Percentiles rank a stretch among this genome's conserved stretches.
phyloP scores from a whole-genome alignment of 2,329 filamentous ascomycete species.

The Cercospora nicotianae region DNA sequence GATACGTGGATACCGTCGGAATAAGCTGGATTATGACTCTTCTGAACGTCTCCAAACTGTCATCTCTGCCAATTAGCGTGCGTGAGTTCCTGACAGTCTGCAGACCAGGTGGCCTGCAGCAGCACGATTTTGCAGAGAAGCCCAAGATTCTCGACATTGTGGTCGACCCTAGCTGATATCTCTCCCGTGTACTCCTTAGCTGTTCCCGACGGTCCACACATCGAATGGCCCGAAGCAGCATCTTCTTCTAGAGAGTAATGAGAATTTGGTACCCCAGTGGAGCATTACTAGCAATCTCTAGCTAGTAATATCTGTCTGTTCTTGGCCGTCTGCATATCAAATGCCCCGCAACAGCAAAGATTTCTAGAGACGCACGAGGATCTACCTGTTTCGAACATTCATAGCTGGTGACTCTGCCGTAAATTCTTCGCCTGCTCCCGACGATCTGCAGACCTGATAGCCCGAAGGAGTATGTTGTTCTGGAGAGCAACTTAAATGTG shows the following conservation, averaged over 20 bases:
- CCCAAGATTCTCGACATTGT: not conserved
- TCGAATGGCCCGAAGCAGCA: not conserved
- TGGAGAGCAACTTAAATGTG: no score
- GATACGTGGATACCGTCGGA: not conserved
- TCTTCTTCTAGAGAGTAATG: not conserved
- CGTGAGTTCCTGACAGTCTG: not conserved
- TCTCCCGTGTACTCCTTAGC: not conserved
- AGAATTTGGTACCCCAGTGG: not conserved
- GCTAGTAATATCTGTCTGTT: not conserved
- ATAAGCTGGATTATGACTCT: not conserved
- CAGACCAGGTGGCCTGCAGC: not conserved
- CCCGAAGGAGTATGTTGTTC: not conserved
- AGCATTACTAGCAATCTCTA: not conserved
- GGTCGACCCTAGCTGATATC: not conserved
- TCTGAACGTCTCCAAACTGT: not conserved
- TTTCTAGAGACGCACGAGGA: not conserved
- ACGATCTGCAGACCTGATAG: not conserved
- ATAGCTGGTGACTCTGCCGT: not conserved
- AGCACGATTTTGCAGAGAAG: not conserved
- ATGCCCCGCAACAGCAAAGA: not conserved
- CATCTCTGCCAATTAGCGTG: not conserved
- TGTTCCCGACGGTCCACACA: not conserved
- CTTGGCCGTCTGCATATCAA: not conserved
- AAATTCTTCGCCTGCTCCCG: not conserved
- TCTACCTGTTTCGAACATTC: not conserved